phyloP scores from a whole-genome alignment of 2,329 filamentous ascomycete genomes.

The Colletotrichum sp. region DNA sequence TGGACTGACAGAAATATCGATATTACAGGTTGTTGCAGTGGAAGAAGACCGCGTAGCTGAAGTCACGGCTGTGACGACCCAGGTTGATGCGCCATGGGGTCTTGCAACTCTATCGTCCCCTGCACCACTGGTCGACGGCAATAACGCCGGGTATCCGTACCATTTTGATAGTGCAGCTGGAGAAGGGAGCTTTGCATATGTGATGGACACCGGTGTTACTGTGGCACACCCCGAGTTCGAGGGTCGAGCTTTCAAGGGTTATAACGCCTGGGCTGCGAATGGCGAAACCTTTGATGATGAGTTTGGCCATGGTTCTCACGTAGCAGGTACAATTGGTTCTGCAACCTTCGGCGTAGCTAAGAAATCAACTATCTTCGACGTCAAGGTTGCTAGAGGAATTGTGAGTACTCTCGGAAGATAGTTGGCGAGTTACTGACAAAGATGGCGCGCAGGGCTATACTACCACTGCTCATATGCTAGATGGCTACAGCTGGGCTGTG shows the following conservation, averaged over 20 bases:
- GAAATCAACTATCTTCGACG: not conserved
- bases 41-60: not conserved
- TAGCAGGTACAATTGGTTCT: not conserved
- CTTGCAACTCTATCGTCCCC: constrained; percentile 43
- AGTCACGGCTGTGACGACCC: not conserved
- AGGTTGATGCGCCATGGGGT: not conserved
- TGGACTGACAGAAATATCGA: not conserved
- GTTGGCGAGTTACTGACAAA: not conserved
- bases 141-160: constrained; percentile 20
- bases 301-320: not conserved
- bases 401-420: not conserved
- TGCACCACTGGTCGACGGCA: constrained; percentile 31
- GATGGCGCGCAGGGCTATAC: not conserved
- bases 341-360: not conserved
- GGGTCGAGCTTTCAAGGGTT: constrained; percentile 42
- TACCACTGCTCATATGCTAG: not conserved
- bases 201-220: constrained; percentile 31
- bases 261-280: constrained; percentile 30
- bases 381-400: not conserved
- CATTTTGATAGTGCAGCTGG: constrained; percentile 25
- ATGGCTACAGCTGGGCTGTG: not conserved
- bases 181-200: constrained; percentile 27
- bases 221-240: constrained; percentile 40
- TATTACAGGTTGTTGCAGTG: not conserved
- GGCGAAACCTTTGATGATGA: not conserved